Percentiles rank a stretch among this genome's conserved stretches.
Evolutionary conservation across 495 filamentous ascomycete genomes (phyloP).

Genomic region (Apodospora peruviana): DNA sequence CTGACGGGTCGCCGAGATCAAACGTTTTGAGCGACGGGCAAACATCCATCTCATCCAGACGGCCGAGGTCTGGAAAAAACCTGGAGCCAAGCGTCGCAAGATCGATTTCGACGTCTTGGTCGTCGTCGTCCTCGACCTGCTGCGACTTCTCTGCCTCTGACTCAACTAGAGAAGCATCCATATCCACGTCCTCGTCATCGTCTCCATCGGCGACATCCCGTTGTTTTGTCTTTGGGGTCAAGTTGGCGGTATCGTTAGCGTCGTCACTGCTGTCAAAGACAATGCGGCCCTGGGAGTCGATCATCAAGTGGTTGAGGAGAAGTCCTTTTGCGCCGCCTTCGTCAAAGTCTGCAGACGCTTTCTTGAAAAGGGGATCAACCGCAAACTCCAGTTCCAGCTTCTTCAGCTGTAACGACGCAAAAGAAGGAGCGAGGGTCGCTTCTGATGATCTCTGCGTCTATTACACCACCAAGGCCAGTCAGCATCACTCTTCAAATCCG

Average conservation of each 20-base stretch:
- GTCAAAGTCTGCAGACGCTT: conserved; percentile 95
- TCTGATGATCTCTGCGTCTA: conserved; percentile 73
- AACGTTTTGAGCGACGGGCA: conserved; percentile 93
- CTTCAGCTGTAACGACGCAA: conserved; percentile 83
- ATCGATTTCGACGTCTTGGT: conserved; percentile 66
- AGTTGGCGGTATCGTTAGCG: conserved; percentile 52
- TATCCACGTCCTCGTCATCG: conserved; percentile 44
- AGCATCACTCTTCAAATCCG: too few species aligned
- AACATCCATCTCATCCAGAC: conserved; percentile 79
- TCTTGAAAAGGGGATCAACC: conserved; percentile 97
- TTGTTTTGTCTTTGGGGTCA: conserved; percentile 30
- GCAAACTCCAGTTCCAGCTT: conserved; percentile 97
- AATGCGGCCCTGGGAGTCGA: conserved; percentile 85
- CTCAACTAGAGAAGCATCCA: conserved; percentile 22
- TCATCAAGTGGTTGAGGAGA: conserved; percentile 88
- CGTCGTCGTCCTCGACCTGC: conserved; percentile 28
- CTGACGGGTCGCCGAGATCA: conserved; percentile 77
- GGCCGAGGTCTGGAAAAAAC: conserved; percentile 82
- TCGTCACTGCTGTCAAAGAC: conserved; percentile 99
- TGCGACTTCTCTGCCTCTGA: conserved; percentile 30
- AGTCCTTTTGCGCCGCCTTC: conserved; percentile 97
- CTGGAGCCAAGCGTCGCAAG: conserved; percentile 62
- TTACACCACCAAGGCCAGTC: background rate
- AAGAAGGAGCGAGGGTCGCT: conserved; percentile 82
- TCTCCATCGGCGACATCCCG: conserved; percentile 42